Evolutionary conservation across 2,329 filamentous ascomycete genomes (phyloP).

Genomic region (Ascomycota sp.): DNA sequence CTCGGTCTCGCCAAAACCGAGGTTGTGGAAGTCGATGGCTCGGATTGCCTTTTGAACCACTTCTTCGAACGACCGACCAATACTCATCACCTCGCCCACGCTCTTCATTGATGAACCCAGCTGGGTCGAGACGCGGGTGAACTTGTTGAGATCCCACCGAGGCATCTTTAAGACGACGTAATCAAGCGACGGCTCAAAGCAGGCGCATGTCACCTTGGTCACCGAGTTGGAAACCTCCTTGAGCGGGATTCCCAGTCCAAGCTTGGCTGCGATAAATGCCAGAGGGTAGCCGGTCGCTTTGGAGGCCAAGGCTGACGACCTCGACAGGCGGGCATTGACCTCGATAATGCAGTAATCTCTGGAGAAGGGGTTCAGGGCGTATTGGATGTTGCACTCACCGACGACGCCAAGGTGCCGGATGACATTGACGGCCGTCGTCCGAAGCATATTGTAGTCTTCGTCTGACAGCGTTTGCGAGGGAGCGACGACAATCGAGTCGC

Average conservation of each 20-base stretch:
- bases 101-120: constrained; percentile 99
- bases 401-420: constrained; percentile 94
- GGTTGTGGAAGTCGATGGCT: constrained; percentile 82
- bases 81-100: constrained; percentile 97
- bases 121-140: constrained; percentile 86
- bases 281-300: constrained; percentile 95
- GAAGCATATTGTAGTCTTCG: constrained; percentile 97
- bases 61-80: constrained; percentile 91
- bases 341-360: constrained; percentile 98
- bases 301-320: constrained; percentile 86
- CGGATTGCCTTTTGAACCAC: constrained; percentile 97
- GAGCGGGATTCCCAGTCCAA: constrained; percentile 81
- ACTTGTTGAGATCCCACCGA: constrained; percentile 97
- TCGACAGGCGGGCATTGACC: constrained; percentile 87
- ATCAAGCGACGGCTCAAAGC: constrained; percentile 95
- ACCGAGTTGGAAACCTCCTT: constrained; percentile 95
- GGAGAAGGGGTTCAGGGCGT: constrained; percentile 87
- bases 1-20: constrained; percentile 81
- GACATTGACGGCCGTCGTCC: constrained; percentile 90
- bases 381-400: constrained; percentile 98
- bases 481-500: constrained; percentile 94
- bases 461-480: constrained; percentile 93
- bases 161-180: constrained; percentile 99
- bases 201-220: constrained; percentile 86
- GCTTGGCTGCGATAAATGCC: constrained; percentile 90